Conservation (phyloP, 441 rosid genomes). For the Corymbia calophylla region DNA sequence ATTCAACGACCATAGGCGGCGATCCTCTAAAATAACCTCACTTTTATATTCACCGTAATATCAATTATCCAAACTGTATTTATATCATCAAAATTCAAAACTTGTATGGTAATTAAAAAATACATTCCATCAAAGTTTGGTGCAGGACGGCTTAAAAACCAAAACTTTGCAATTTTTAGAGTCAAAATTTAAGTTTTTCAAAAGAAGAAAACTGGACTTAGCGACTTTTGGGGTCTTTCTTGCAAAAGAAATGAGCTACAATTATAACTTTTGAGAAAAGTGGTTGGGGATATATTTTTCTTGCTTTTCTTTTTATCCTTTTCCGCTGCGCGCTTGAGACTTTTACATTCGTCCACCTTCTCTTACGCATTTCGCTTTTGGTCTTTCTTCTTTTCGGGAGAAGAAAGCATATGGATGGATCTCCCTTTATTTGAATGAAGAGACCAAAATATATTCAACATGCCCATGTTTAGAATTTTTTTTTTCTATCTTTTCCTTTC, state of each 20-base stretch:
- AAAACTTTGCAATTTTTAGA: neutral
- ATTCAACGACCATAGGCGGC: rapidly evolving
- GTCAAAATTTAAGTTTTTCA: no score
- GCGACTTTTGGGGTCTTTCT: no score
- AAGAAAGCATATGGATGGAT: neutral
- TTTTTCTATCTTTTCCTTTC: neutral
- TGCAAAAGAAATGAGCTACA: neutral
- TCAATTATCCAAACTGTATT: neutral
- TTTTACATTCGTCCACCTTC: neutral
- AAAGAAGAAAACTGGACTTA: no score
- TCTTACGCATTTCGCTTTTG: neutral
- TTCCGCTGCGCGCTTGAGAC: neutral
- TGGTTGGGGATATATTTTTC: neutral
- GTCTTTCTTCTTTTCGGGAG: neutral
- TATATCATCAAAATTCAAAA: neutral
- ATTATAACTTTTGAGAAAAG: neutral
- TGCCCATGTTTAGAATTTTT: neutral
- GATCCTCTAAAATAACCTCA: neutral
- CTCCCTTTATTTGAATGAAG: neutral
- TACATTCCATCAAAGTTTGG: neutral
- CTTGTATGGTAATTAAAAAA: neutral
- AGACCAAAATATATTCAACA: neutral
- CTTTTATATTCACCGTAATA: neutral
- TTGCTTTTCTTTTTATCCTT: neutral
- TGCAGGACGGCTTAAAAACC: neutral